These are phyloP conservation scores for Quercus cerris DNA, from an alignment of 306 rosid genomes.

Conservation along the genomic window DNA sequence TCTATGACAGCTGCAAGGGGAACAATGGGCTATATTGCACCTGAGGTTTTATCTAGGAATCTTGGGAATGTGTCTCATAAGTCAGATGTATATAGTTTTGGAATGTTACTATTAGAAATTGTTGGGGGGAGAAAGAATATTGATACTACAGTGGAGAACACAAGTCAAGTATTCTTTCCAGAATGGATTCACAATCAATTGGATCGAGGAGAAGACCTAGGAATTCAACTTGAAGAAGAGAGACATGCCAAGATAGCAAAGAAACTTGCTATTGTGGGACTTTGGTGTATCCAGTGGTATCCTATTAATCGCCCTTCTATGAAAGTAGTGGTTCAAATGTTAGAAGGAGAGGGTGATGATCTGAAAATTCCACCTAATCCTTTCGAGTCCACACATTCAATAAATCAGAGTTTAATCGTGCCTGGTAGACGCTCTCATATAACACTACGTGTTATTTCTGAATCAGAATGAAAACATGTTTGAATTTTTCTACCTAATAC, in stretches of 20 bases:
- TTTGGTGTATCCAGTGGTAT: constrained; percentile 32
- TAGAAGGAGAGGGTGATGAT: constrained; percentile 2
- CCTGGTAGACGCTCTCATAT: too few species aligned
- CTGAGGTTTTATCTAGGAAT: constrained; percentile 19
- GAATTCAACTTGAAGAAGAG: constrained; percentile 5
- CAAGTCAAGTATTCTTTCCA: constrained; percentile 26
- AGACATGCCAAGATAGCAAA: constrained; percentile 10
- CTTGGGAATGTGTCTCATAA: constrained; percentile 20
- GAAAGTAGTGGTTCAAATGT: constrained; percentile 19
- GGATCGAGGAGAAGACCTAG: not conserved
- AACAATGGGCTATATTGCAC: constrained; percentile 32
- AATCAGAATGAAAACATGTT: too few species aligned
- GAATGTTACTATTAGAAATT: constrained; percentile 37
- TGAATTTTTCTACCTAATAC: too few species aligned
- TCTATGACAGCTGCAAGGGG: constrained; percentile 33
- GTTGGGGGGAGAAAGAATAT: constrained; percentile 17
- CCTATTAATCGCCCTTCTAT: constrained; percentile 36
- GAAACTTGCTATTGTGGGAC: constrained; percentile 27
- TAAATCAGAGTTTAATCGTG: not conserved
- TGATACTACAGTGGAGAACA: constrained; percentile 12
- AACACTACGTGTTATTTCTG: too few species aligned
- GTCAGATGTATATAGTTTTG: constrained; percentile 38
- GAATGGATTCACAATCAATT: constrained; percentile 24
- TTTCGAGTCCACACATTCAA: not conserved
- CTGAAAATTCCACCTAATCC: constrained; percentile 9